Conservation (phyloP, 805 yeast species). For the Nakazawaea ambrosiae region DNA sequence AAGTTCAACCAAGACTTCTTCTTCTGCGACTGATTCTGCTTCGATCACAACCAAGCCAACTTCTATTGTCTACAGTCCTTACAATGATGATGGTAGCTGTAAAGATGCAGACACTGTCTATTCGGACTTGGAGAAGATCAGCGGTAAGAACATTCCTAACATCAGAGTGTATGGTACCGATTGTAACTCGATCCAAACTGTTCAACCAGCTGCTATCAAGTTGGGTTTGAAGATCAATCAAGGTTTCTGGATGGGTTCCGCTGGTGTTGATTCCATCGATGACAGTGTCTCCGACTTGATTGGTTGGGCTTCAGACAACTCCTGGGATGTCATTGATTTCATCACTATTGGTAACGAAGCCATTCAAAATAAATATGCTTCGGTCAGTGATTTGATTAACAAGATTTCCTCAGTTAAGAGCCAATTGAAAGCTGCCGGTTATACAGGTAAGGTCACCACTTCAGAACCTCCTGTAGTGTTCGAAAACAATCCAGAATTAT, state of each 20-base stretch:
- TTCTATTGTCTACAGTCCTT: constrained; percentile 74
- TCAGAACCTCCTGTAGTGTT: constrained; percentile 85
- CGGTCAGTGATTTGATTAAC: constrained; percentile 52
- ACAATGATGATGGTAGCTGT: constrained; percentile 60
- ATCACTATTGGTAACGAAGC: constrained; percentile 91
- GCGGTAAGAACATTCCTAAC: constrained; percentile 51
- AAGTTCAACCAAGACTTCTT: constrained; percentile 12
- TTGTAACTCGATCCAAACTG: constrained; percentile 61
- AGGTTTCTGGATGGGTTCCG: constrained; percentile 72
- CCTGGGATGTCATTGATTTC: constrained; percentile 70
- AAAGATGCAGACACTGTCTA: constrained; percentile 48
- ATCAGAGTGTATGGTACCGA: constrained; percentile 85
- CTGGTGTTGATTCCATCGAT: constrained; percentile 69
- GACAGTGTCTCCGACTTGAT: constrained; percentile 47
- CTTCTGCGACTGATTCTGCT: constrained; percentile 19
- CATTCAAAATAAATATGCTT: constrained; percentile 50
- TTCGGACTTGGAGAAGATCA: constrained; percentile 52
- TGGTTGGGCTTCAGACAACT: constrained; percentile 25
- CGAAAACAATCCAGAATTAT: constrained; percentile 56
- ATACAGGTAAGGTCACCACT: constrained; percentile 68
- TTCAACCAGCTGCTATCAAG: constrained; percentile 49
- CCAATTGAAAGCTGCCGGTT: constrained; percentile 61
- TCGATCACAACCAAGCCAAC: constrained; percentile 35
- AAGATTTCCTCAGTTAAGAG: constrained; percentile 63
- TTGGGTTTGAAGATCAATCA: constrained; percentile 73